Conservation (phyloP, 75 land plant genomes). For the Selaginella moellendorffii region DNA sequence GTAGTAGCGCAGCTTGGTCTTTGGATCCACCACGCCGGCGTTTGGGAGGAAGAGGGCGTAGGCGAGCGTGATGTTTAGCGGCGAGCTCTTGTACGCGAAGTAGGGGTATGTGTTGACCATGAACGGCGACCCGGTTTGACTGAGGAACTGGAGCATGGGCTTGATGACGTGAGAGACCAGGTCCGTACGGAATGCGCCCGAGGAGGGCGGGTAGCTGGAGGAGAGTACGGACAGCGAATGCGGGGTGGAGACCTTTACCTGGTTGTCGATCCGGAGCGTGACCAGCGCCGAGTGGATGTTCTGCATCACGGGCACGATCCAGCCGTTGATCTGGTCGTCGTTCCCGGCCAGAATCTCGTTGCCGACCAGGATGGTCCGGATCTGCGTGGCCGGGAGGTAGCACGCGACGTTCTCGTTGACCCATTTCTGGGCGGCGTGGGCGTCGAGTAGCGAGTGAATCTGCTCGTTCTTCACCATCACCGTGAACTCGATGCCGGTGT, state of each 20-base stretch:
- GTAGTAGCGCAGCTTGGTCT: slow-evolving; percentile 1
- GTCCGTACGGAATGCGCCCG: slow-evolving; percentile 9
- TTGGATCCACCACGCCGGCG: neutral
- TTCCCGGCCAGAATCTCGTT: slow-evolving; percentile 16
- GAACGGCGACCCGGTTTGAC: neutral
- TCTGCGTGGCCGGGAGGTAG: slow-evolving; percentile 3
- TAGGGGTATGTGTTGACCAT: slow-evolving; percentile 10
- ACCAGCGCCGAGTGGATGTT: slow-evolving; percentile 19
- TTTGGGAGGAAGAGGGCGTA: slow-evolving; percentile 11
- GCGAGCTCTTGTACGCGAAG: neutral
- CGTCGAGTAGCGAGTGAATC: neutral
- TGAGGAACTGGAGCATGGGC: slow-evolving; percentile 2
- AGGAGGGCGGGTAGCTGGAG: slow-evolving; percentile 33
- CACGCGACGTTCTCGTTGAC: slow-evolving; percentile 18
- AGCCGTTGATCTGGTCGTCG: neutral
- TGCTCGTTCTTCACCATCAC: slow-evolving; percentile 16
- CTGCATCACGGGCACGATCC: slow-evolving; percentile 25
- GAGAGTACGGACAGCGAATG: slow-evolving; percentile 12
- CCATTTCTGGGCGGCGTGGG: slow-evolving; percentile 16
- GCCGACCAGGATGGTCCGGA: slow-evolving; percentile 16
- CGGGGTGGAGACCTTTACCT: slow-evolving; percentile 28
- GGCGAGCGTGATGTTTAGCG: neutral
- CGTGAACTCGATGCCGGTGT: slow-evolving; percentile 16
- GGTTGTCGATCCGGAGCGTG: slow-evolving; percentile 2
- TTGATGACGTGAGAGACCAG: neutral